Evolutionary conservation across 1,284 basidiomycete genomes (phyloP), one percentile per base, ranked within the genome.

Genomic region (Boletus mariae): DNA sequence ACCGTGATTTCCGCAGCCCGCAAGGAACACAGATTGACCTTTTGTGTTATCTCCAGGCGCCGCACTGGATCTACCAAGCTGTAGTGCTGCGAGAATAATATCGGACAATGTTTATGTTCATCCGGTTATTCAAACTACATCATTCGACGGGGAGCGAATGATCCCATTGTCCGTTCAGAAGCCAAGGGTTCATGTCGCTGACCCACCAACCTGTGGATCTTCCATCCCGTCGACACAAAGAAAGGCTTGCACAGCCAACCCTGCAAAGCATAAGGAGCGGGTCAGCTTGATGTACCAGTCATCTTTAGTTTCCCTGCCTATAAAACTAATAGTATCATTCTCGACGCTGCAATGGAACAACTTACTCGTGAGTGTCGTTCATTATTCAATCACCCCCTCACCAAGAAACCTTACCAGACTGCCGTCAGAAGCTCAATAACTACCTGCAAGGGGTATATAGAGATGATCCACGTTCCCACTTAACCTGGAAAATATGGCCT

Each of bases 21-120:
- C 15, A 51, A 45, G 23, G 23, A 46, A 46, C 28, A 46, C 26
- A 47, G 32, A 48, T 40, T 41, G 42, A 48, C 37, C 40, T 17
- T 45, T 45, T 53, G 51, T 53, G 44, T 53, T 44, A 45, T 43
- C 31, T 51, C 34, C 32, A 10, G 26, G 52, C 57, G 53, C 53
- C 38, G 25, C 42, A 55, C 61, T 60, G 66, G 61, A 46, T 48
- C 41, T 10, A 51, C 63, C 63, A 69, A 62, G 66, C 65, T 65
- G 65, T 69, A 51, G n/a, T 12, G 37, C 28, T 17, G 37, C 20
- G 4, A 43, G 4, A 26, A 42, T 32, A 8, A 29, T 35, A 5
- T 11, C 12, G 3, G 35, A 4, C 8, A n/a, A 45, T 53, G 20
- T 20, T 20, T 20, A 20, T 20, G 20, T 25, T 25, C 25, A 6